Base-by-base conservation (phyloP, 306 rosid genomes). In the Myrica gale region DNA sequence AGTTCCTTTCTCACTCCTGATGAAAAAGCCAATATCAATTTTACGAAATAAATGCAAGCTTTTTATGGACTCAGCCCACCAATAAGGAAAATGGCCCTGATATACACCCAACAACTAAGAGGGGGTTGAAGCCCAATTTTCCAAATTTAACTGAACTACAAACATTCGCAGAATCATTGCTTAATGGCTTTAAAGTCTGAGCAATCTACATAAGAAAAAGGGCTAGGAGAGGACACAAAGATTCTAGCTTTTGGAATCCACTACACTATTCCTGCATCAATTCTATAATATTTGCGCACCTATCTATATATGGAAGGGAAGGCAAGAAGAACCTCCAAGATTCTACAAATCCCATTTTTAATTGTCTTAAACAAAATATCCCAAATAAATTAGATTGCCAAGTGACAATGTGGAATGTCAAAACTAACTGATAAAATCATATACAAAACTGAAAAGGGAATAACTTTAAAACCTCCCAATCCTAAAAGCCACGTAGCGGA, bases 1-100 rank as follows among this genome's bases (percentile, higher is more conserved):
- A 66, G 91, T 89, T 84, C 97, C 98, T 71, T 73, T 86, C 81
- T 93, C 97, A 7, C 85, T 87, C 88, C 98, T 93, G 89, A 66
- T 77, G 56, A 63, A 54, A 47, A 47, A 68, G 46, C 46, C 68
- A 48, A 50, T 32, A 69, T 47, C 56, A 12, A 56, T 39, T 75
- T 69, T 72, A 68, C 15, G 4, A 21, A 58, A 58, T 67, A 44
- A 76, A 55, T 47, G 39, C 75, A 72, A 55, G 56, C 77, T 61
- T 54, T 68, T 42, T 47, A 63, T 56, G 42, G 60, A 41, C 21
- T 12, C 74, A 65, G n/a, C 23, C 39, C 26, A 9, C 1, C 21
- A 45, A 53, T 43, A 65, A 65, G 46, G 13, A 4, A 63, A 63
- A 41, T 9, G 42, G 23, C 26, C 9, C 66, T 0, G 12, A 60